A percentile compares a stretch with the other conserved stretches of the same genome.
Conservation (phyloP, 2,329 filamentous ascomycete species). For the Clarireedia homoeocarpa region DNA sequence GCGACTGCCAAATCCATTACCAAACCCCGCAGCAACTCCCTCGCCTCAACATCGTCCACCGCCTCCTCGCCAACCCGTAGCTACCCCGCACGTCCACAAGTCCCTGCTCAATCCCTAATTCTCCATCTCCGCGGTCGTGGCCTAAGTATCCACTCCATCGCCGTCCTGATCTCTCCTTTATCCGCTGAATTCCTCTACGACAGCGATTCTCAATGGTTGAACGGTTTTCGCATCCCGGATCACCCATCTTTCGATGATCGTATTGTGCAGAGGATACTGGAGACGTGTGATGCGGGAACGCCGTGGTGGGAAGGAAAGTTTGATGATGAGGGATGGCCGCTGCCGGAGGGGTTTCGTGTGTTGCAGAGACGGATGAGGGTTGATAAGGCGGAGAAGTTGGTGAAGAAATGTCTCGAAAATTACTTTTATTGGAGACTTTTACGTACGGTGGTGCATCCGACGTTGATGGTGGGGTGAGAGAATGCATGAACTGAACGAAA, state of each 20-base stretch:
- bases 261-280: neutral
- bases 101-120: neutral
- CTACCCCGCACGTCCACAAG: neutral
- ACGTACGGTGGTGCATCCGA: neutral
- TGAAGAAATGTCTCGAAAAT: neutral
- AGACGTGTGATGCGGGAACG: neutral
- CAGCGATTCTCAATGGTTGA: neutral
- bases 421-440: constrained; percentile 3
- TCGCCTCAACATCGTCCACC: neutral
- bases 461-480: neutral
- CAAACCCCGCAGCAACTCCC: neutral
- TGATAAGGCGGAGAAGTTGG: neutral
- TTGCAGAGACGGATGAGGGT: neutral
- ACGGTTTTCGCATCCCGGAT: neutral
- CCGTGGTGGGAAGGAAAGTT: neutral
- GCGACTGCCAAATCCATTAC: too few species aligned
- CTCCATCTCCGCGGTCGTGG: neutral
- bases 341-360: neutral
- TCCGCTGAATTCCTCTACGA: neutral
- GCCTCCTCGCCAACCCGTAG: neutral
- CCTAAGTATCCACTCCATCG: neutral
- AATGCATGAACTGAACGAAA: neutral
- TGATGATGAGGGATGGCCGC: neutral
- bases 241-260: neutral
- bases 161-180: neutral